These are phyloP conservation scores for Ramalina peruviana DNA, from an alignment of 495 filamentous ascomycete species.

Conservation along the genomic window DNA sequence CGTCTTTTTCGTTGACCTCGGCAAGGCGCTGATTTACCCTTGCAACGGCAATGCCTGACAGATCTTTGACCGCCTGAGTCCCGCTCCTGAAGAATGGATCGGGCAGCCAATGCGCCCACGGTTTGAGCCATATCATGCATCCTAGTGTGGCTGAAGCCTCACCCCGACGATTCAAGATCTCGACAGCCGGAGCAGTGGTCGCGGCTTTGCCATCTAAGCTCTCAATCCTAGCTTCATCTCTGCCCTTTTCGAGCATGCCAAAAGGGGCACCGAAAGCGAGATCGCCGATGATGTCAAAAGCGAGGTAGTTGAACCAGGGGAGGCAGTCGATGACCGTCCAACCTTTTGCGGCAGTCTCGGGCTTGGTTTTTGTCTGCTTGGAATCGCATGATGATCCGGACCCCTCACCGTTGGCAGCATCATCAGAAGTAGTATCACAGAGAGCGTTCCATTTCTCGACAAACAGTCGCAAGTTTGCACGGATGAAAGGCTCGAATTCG, in stretches of 20 bases:
- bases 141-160: conserved; percentile 39
- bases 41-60: conserved; percentile 58
- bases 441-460: conserved; percentile 45
- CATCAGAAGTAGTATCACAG: conserved; percentile 33
- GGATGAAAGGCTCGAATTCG: conserved; percentile 85
- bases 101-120: conserved; percentile 37
- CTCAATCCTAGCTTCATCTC: conserved; percentile 48
- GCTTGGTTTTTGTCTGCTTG: too few relatives aligned
- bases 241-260: conserved; percentile 37
- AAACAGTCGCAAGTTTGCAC: conserved; percentile 61
- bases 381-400: neutral
- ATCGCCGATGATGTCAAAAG: conserved; percentile 86
- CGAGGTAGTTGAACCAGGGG: conserved; percentile 89
- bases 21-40: conserved; percentile 61
- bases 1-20: conserved; percentile 40
- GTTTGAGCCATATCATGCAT: conserved; percentile 31
- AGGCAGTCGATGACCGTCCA: conserved; percentile 61
- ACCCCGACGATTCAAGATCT: conserved; percentile 41
- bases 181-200: conserved; percentile 35
- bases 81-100: conserved; percentile 39
- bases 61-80: conserved; percentile 32
- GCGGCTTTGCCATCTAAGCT: conserved; percentile 29
- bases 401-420: neutral
- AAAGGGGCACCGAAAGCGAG: conserved; percentile 44
- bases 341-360: conserved; percentile 26